Evolutionary conservation across 129 eudicot species (phyloP).

Genomic region (Lonicera japonica): DNA sequence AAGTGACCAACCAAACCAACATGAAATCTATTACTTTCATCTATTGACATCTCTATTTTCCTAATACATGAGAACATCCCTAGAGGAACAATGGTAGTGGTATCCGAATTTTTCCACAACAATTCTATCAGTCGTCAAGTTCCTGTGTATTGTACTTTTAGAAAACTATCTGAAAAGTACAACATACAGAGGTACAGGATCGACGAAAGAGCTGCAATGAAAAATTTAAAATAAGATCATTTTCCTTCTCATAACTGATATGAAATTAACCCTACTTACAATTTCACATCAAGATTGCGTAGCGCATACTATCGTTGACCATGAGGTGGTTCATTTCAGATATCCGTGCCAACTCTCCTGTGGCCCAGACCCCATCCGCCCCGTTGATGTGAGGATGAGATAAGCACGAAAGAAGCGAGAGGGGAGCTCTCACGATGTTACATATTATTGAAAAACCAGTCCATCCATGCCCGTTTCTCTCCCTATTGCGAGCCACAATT

Average conservation of each 20-base stretch:
- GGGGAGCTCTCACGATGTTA: constrained; percentile 44
- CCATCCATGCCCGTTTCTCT: constrained; percentile 26
- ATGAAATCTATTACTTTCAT: constrained; percentile 2
- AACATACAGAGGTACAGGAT: background rate
- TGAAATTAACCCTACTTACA: background rate
- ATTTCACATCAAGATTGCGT: constrained; percentile 60
- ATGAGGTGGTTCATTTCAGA: constrained; percentile 67
- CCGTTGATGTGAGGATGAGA: constrained; percentile 34
- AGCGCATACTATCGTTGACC: constrained; percentile 73
- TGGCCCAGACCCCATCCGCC: constrained; percentile 58
- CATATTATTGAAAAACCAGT: constrained; percentile 34
- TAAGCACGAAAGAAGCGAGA: constrained; percentile 51
- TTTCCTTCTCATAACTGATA: too few relatives aligned
- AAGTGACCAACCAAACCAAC: background rate
- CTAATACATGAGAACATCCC: background rate
- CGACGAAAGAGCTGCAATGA: background rate
- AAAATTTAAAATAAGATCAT: too few relatives aligned
- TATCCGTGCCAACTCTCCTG: constrained; percentile 42
- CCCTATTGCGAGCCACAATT: constrained; percentile 22
- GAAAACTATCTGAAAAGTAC: background rate
- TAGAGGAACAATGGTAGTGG: background rate
- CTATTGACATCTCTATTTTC: background rate
- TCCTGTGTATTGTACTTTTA: background rate
- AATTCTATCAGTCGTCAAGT: background rate
- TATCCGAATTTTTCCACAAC: background rate